Conservation (phyloP, 176 grass and related monocot genomes). For the Avena sativa region DNA sequence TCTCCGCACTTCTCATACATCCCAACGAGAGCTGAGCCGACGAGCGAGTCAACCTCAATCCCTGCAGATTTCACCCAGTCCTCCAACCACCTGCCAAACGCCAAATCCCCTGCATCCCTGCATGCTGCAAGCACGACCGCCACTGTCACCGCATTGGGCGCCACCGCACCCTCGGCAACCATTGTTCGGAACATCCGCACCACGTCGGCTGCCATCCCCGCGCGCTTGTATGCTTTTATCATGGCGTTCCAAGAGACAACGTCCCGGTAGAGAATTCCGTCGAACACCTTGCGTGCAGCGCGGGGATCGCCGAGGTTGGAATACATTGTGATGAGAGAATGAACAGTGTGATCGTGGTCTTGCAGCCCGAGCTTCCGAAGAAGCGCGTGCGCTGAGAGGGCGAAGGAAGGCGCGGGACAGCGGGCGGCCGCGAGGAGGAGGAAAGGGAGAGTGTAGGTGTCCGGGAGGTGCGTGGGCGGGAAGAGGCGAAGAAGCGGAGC, state of each 20-base stretch:
- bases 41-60: conserved; percentile 47
- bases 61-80: conserved; percentile 34
- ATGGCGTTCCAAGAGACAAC: conserved; percentile 57
- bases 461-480: conserved; percentile 39
- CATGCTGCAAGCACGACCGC: conserved; percentile 53
- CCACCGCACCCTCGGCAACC: not conserved
- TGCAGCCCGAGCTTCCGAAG: conserved; percentile 40
- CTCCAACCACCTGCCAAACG: conserved; percentile 65
- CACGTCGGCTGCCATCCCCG: conserved; percentile 17
- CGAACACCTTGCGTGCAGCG: conserved; percentile 48
- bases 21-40: conserved; percentile 61
- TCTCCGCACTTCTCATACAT: conserved; percentile 86
- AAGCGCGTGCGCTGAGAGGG: conserved; percentile 41
- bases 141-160: conserved; percentile 34
- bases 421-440: conserved; percentile 55
- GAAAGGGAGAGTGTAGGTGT: conserved; percentile 49
- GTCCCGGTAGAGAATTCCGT: conserved; percentile 43
- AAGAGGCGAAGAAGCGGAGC: conserved; percentile 41
- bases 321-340: conserved; percentile 53
- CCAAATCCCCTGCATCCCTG: conserved; percentile 52
- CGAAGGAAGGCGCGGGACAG: conserved; percentile 18
- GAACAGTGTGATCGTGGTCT: conserved; percentile 44
- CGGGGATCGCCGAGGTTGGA: conserved; percentile 16
- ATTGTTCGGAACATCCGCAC: conserved; percentile 20
- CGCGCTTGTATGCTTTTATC: conserved; percentile 38